Evolutionary conservation across 306 rosid species (phyloP).

Genomic region (Trifolium fragiferum): DNA sequence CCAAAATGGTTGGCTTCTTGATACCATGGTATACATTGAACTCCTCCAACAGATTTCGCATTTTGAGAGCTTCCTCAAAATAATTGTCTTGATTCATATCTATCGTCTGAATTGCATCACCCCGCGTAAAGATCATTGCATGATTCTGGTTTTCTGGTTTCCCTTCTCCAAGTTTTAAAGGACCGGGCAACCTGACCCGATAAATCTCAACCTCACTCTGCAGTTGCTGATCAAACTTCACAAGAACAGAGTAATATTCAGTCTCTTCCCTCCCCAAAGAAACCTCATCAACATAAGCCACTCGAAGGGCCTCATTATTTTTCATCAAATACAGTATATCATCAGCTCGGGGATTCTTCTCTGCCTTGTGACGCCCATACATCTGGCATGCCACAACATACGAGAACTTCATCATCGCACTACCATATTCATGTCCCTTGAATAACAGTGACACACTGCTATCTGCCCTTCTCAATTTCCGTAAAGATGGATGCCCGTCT

Average conservation of each 20-base stretch:
- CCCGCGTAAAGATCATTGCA: conserved; percentile 91
- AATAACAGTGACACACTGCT: conserved; percentile 60
- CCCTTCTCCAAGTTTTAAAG: conserved; percentile 92
- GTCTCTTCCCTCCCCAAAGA: conserved; percentile 64
- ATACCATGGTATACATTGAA: conserved; percentile 65
- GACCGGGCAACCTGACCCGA: conserved; percentile 89
- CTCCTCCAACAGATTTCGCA: conserved; percentile 92
- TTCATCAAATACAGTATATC: conserved; percentile 81
- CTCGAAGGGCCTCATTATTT: conserved; percentile 90
- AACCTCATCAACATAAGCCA: conserved; percentile 91
- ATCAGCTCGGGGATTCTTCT: conserved; percentile 77
- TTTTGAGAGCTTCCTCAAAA: conserved; percentile 97
- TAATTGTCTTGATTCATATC: conserved; percentile 97
- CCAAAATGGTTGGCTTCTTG: conserved; percentile 88
- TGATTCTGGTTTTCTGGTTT: conserved; percentile 98
- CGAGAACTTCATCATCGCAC: conserved; percentile 85
- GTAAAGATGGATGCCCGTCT: conserved; percentile 47
- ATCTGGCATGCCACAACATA: conserved; percentile 91
- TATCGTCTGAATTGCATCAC: conserved; percentile 93
- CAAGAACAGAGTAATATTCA: conserved; percentile 93
- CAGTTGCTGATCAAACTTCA: conserved; percentile 80
- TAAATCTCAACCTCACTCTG: conserved; percentile 82
- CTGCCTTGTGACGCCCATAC: conserved; percentile 83
- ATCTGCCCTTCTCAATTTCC: conserved; percentile 54
- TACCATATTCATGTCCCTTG: conserved; percentile 77